Evolutionary conservation across 306 rosid genomes (phyloP).

Genomic region (Lablab purpureus): DNA sequence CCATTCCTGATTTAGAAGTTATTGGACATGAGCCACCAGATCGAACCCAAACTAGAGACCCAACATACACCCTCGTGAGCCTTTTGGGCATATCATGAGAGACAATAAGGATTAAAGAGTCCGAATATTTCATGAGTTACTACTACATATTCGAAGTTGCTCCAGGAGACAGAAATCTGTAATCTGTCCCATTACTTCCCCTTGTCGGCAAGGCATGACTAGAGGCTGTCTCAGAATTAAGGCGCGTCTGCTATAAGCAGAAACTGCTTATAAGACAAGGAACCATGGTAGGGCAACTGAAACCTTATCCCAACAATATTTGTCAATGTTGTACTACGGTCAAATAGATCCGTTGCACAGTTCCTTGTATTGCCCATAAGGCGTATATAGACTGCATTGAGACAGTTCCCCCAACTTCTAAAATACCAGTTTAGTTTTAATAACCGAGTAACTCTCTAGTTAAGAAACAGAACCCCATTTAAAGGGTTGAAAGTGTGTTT

Average conservation of each 20-base stretch:
- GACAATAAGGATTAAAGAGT: not conserved
- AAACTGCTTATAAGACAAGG: not conserved
- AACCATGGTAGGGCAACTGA: not conserved
- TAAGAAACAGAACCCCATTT: not conserved
- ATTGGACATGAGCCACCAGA: not conserved
- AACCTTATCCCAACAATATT: slow-evolving; percentile 7
- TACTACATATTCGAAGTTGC: not conserved
- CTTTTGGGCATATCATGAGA: not conserved
- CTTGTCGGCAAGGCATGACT: not conserved
- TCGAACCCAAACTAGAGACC: not conserved
- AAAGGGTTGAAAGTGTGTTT: not conserved
- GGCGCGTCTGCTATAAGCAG: not conserved
- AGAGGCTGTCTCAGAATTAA: not conserved
- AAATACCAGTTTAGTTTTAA: not conserved
- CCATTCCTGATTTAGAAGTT: not conserved
- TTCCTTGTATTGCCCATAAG: not conserved
- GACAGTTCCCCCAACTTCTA: not conserved
- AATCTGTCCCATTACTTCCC: not conserved
- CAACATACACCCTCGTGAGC: not conserved
- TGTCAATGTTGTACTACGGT: not conserved
- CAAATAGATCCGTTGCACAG: not conserved
- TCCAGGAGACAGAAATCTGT: not conserved
- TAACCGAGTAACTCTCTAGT: not conserved
- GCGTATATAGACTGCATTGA: no score
- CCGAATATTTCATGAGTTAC: not conserved